Conservation (phyloP, 306 rosid genomes). For the Castanopsis chinensis region DNA sequence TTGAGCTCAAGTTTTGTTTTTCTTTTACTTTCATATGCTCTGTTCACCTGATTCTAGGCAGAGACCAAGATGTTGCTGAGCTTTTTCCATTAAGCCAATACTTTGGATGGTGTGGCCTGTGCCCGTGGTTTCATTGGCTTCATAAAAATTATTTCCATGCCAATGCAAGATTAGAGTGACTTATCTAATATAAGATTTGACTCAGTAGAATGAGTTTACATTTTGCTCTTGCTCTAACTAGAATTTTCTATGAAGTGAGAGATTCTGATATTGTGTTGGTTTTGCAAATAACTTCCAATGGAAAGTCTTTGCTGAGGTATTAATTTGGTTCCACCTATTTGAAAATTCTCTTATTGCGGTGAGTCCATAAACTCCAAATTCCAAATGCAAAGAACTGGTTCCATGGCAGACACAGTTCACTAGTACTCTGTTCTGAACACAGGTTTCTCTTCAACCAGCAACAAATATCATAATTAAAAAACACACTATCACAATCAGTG, state of each 20-base stretch:
- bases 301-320: conserved; percentile 56
- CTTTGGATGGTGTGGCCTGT: not conserved
- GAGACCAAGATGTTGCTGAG: not conserved
- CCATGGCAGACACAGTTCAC: no score
- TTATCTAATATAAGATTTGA: not conserved
- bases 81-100: not conserved
- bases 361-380: no score
- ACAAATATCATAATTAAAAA: no score
- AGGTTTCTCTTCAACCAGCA: no score
- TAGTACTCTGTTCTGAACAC: no score
- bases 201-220: not conserved
- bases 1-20: no score
- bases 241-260: not conserved
- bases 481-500: no score
- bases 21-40: no score
- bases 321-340: conserved; percentile 2
- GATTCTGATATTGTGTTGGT: conserved; percentile 17
- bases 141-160: not conserved
- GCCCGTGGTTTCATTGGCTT: not conserved
- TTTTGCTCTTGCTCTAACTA: not conserved
- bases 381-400: no score
- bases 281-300: conserved; percentile 60
- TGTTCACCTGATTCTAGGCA: no score
- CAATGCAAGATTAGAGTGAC: not conserved
- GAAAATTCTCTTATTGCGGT: no score